These are phyloP conservation scores for maize (Zea mays) DNA, from an alignment of 176 grass and related monocot genomes.

Conservation along the genomic window DNA sequence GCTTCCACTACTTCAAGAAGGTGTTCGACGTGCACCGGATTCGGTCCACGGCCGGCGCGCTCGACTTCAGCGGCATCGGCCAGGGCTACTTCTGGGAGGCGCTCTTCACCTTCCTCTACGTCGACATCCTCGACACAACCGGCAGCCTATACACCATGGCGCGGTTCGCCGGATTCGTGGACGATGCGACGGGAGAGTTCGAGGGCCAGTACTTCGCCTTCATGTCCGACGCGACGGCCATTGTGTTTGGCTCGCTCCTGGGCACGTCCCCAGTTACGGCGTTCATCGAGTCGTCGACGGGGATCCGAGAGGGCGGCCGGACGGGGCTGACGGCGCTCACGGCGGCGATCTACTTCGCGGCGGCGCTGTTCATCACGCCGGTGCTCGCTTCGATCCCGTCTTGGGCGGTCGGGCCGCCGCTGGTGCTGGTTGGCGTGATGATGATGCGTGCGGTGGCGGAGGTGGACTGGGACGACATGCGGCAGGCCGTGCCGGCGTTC, in stretches of 20 bases:
- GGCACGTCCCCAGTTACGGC: slow-evolving; percentile 74
- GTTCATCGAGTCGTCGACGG: slow-evolving; percentile 82
- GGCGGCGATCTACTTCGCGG: slow-evolving; percentile 53
- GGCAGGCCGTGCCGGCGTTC: slow-evolving; percentile 81
- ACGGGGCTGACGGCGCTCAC: slow-evolving; percentile 75
- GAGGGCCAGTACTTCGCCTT: slow-evolving; percentile 90
- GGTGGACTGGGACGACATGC: slow-evolving; percentile 77
- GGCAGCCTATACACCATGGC: slow-evolving; percentile 82
- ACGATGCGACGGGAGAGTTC: slow-evolving; percentile 66
- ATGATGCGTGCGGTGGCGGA: slow-evolving; percentile 92
- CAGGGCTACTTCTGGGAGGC: slow-evolving; percentile 74
- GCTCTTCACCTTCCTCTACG: slow-evolving; percentile 81
- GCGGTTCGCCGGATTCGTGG: slow-evolving; percentile 74
- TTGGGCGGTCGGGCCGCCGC: slow-evolving; percentile 78
- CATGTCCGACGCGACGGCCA: slow-evolving; percentile 84
- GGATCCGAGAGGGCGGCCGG: slow-evolving; percentile 71
- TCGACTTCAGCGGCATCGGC: slow-evolving; percentile 55
- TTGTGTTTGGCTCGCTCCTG: slow-evolving; percentile 66
- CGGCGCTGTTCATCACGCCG: slow-evolving; percentile 71
- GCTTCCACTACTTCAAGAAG: slow-evolving; percentile 66
- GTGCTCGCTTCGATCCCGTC: slow-evolving; percentile 76
- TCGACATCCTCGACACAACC: slow-evolving; percentile 82
- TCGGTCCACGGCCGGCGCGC: slow-evolving; percentile 60
- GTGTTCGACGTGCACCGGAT: slow-evolving; percentile 72
- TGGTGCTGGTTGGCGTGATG: slow-evolving; percentile 75